Conservation (phyloP, 2,329 filamentous ascomycete species). For the Colletotrichum coccodes region DNA sequence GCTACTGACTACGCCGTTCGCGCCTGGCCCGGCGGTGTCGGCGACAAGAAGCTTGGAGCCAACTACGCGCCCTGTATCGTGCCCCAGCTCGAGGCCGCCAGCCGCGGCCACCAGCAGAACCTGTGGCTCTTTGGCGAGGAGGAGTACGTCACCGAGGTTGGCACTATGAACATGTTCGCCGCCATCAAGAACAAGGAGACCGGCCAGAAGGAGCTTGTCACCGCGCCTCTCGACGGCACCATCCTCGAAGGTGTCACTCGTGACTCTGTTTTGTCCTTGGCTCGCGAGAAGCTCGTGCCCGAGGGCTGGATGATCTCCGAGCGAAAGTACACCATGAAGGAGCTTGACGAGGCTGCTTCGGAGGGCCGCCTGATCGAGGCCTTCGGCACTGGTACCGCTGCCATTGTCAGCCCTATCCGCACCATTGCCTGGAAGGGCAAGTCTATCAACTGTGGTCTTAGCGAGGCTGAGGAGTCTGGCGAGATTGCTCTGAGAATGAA, state of each 20-base stretch:
- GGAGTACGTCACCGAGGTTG: constrained; percentile 95
- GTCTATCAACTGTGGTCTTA: constrained; percentile 84
- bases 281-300: constrained; percentile 82
- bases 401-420: constrained; percentile 90
- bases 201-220: constrained; percentile 90
- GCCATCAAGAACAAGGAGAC: constrained; percentile 87
- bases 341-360: constrained; percentile 81
- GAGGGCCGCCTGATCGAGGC: constrained; percentile 92
- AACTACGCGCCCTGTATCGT: constrained; percentile 99
- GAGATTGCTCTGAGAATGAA: constrained; percentile 89
- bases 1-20: constrained; percentile 97
- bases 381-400: constrained; percentile 93
- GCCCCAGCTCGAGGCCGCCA: constrained; percentile 92
- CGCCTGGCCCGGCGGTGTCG: constrained; percentile 97
- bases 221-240: constrained; percentile 95
- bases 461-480: constrained; percentile 85
- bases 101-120: constrained; percentile 96
- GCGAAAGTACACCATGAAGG: constrained; percentile 91
- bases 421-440: constrained; percentile 89
- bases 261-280: constrained; percentile 89
- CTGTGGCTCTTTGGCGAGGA: constrained; percentile 97
- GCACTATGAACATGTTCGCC: constrained; percentile 98
- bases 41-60: constrained; percentile 97
- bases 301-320: constrained; percentile 91
- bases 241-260: constrained; percentile 95